Evolutionary conservation across 805 yeast genomes (phyloP).

Genomic region (Vanderwaltozyma verrucispora): DNA sequence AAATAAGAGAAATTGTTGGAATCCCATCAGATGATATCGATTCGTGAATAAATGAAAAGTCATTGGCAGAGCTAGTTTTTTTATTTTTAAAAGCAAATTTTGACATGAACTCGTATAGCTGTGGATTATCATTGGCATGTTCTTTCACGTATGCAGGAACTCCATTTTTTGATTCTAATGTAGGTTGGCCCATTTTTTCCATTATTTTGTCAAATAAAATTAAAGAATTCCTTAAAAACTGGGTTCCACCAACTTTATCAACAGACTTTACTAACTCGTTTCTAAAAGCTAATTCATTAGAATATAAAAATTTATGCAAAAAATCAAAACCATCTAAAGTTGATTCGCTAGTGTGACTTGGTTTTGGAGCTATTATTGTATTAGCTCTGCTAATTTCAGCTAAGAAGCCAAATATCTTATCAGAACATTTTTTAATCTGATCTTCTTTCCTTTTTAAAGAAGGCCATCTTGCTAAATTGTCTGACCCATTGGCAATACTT

Average conservation of each 20-base stretch:
- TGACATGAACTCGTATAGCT: slow-evolving; percentile 64
- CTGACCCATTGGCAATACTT: slow-evolving; percentile 71
- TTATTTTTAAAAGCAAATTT: slow-evolving; percentile 48
- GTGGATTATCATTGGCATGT: slow-evolving; percentile 38
- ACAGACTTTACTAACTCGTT: slow-evolving; percentile 12
- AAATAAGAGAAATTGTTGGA: slow-evolving; percentile 52
- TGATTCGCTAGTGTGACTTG: not conserved
- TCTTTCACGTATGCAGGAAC: slow-evolving; percentile 44
- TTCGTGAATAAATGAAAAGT: slow-evolving; percentile 43
- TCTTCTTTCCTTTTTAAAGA: slow-evolving; percentile 33
- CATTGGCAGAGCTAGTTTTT: slow-evolving; percentile 16
- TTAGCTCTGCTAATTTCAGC: slow-evolving; percentile 20
- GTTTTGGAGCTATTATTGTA: slow-evolving; percentile 9
- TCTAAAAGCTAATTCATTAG: slow-evolving; percentile 36
- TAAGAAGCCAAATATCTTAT: slow-evolving; percentile 33
- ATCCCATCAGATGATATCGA: slow-evolving; percentile 63
- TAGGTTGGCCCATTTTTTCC: slow-evolving; percentile 48
- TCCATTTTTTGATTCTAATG: slow-evolving; percentile 42
- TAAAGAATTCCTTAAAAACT: slow-evolving; percentile 22
- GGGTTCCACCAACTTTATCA: slow-evolving; percentile 13
- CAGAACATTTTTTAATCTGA: slow-evolving; percentile 30
- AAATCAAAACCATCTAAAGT: slow-evolving; percentile 25
- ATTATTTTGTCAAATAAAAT: slow-evolving; percentile 38
- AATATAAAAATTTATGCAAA: slow-evolving; percentile 41
- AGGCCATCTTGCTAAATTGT: slow-evolving; percentile 53